Conservation (phyloP, 257 asterid genomes). For the Apocynum venetum region DNA sequence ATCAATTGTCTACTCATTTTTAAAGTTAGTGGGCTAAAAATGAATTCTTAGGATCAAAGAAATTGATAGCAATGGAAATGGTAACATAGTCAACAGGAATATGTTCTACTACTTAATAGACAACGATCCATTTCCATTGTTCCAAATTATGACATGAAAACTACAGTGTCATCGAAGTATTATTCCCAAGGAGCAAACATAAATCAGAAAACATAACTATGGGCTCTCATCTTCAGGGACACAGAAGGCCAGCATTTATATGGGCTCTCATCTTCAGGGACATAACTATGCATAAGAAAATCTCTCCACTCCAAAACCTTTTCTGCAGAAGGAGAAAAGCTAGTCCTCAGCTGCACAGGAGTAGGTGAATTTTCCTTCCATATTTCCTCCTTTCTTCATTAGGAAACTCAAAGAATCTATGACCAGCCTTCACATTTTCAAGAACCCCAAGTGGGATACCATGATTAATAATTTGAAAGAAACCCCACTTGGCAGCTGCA, state of each 20-base stretch:
- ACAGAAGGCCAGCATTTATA: constrained; percentile 35
- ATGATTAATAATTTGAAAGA: constrained; percentile 47
- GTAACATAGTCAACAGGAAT: not conserved
- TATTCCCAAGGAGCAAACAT: not conserved
- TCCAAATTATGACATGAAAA: not conserved
- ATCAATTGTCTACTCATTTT: not conserved
- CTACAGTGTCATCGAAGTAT: not conserved
- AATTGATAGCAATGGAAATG: too few relatives aligned
- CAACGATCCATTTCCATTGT: not conserved
- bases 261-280: constrained; percentile 18
- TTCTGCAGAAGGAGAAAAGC: constrained; percentile 39
- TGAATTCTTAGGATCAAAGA: too few relatives aligned
- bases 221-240: not conserved
- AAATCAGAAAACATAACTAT: not conserved
- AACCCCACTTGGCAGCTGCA: constrained; percentile 46
- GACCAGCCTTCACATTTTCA: constrained; percentile 39
- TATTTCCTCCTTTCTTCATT: constrained; percentile 45
- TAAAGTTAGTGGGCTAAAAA: not conserved
- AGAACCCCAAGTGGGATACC: constrained; percentile 44
- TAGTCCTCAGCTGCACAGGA: constrained; percentile 40
- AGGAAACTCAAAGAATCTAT: constrained; percentile 42
- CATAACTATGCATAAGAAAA: constrained; percentile 40
- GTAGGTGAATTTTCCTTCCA: constrained; percentile 47
- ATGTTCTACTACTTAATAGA: not conserved
- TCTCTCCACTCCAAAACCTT: constrained; percentile 58